phyloP scores from a whole-genome alignment of 1,139 yeast genomes.

The Kluyveromyces marxianus region DNA sequence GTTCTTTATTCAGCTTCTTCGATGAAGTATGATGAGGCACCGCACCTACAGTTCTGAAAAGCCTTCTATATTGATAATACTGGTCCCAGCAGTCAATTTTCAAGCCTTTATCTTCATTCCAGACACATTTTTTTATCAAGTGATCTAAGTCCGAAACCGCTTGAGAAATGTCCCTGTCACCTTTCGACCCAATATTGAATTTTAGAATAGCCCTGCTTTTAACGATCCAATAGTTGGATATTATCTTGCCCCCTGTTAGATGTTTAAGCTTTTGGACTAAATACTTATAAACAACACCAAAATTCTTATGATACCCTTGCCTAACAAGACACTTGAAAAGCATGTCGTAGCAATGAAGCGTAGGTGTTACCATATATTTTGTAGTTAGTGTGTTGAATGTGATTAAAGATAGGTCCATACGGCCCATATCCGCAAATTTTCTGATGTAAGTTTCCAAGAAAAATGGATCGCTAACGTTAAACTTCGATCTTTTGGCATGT shows the following conservation, averaged over 20 bases:
- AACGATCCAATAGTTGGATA: slow-evolving; percentile 21
- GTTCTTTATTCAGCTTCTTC: slow-evolving; percentile 1
- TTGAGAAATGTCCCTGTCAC: slow-evolving; percentile 1
- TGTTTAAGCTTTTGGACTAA: slow-evolving; percentile 9
- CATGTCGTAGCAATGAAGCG: slow-evolving; percentile 26
- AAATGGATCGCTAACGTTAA: slow-evolving; percentile 13
- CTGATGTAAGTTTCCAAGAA: slow-evolving; percentile 29
- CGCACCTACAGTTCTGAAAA: slow-evolving; percentile 21
- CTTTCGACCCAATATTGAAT: slow-evolving; percentile 10
- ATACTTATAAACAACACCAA: slow-evolving; percentile 16
- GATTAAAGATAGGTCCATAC: slow-evolving; percentile 30
- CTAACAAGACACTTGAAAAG: slow-evolving; percentile 31
- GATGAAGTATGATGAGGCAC: slow-evolving; percentile 12
- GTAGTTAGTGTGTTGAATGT: slow-evolving; percentile 26
- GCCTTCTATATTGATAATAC: slow-evolving; percentile 10
- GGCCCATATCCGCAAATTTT: slow-evolving; percentile 26
- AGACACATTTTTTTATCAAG: slow-evolving; percentile 6
- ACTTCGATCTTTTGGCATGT: slow-evolving; percentile 11
- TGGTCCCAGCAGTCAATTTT: slow-evolving; percentile 16
- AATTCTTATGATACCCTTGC: slow-evolving; percentile 28
- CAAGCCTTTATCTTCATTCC: slow-evolving; percentile 7
- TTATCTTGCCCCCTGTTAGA: slow-evolving; percentile 5
- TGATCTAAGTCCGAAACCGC: slow-evolving; percentile 8
- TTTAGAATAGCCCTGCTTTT: slow-evolving; percentile 18
- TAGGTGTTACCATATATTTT: slow-evolving; percentile 23